Percentiles rank a stretch among this genome's conserved stretches.
These are phyloP conservation scores for Ophiocordyceps robertsii DNA, from an alignment of 2,329 filamentous ascomycete species.

Conservation along the genomic window DNA sequence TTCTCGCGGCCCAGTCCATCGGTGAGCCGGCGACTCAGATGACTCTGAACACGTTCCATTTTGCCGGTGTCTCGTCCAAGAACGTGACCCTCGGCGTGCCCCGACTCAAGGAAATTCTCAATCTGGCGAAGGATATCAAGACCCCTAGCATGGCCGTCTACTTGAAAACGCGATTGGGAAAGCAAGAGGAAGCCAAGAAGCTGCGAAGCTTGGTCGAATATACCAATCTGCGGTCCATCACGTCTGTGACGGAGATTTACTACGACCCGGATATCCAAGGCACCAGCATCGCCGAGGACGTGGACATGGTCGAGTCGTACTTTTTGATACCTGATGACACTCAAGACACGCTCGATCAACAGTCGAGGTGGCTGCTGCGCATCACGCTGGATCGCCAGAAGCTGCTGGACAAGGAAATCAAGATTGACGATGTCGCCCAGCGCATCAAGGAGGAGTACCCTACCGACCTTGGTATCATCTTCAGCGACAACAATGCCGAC, in stretches of 20 bases:
- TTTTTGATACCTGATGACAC: slow-evolving; percentile 82
- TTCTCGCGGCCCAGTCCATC: slow-evolving; percentile 93
- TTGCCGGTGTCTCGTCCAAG: slow-evolving; percentile 98
- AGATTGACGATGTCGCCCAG: slow-evolving; percentile 78
- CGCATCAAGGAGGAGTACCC: slow-evolving; percentile 84
- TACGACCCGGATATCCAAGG: slow-evolving; percentile 84
- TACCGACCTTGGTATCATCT: slow-evolving; percentile 78
- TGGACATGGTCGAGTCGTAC: slow-evolving; percentile 93
- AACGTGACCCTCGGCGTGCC: slow-evolving; percentile 98
- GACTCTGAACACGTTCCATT: slow-evolving; percentile 99
- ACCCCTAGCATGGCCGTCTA: slow-evolving; percentile 95
- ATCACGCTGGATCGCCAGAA: slow-evolving; percentile 88
- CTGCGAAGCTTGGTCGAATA: slow-evolving; percentile 87
- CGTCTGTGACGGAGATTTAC: slow-evolving; percentile 87
- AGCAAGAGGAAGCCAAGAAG: slow-evolving; percentile 69
- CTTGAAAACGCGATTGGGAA: slow-evolving; percentile 48
- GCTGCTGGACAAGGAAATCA: slow-evolving; percentile 86
- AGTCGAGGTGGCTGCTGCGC: slow-evolving; percentile 92
- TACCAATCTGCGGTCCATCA: slow-evolving; percentile 84
- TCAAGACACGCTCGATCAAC: slow-evolving; percentile 47
- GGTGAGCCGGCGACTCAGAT: slow-evolving; percentile 98
- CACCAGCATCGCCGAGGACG: slow-evolving; percentile 77
- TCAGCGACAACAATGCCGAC: slow-evolving; percentile 96
- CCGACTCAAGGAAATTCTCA: slow-evolving; percentile 98
- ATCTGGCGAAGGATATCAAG: slow-evolving; percentile 96